Conservation (phyloP, 176 grass and related monocot genomes). For the Dactylis glomerata region DNA sequence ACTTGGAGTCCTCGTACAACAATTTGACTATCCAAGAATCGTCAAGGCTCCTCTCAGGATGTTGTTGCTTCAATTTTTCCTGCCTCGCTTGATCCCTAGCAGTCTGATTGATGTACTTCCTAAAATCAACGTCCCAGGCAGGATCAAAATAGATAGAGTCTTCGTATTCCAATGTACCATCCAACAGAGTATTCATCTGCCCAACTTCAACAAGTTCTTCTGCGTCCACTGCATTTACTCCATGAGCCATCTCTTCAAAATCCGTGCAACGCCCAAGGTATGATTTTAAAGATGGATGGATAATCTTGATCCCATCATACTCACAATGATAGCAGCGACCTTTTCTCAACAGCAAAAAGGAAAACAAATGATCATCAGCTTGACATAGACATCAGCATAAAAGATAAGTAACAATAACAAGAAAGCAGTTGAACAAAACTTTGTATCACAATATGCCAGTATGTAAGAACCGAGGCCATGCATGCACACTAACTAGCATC, state of each 20-base stretch:
- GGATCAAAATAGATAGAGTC: slow-evolving; percentile 24
- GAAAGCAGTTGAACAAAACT: neutral
- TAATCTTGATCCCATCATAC: slow-evolving; percentile 18
- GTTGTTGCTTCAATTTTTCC: neutral
- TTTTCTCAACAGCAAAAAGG: neutral
- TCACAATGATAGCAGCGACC: slow-evolving; percentile 16
- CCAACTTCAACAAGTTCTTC: neutral
- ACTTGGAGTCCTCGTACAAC: neutral
- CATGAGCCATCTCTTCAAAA: neutral
- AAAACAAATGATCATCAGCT: neutral
- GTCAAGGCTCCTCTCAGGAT: neutral
- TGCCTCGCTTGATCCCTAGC: neutral
- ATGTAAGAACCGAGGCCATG: neutral
- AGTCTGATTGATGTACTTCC: neutral
- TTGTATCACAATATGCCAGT: neutral
- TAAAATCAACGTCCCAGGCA: neutral
- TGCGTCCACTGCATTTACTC: neutral
- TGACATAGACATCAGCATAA: neutral
- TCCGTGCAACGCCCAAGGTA: neutral
- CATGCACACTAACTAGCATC: neutral
- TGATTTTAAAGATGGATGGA: neutral
- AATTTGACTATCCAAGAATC: neutral
- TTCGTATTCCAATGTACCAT: neutral
- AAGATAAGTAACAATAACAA: neutral
- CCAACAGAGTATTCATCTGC: neutral